Conservation (phyloP, 2,329 filamentous ascomycete genomes). For the Nectriaceae sp. region DNA sequence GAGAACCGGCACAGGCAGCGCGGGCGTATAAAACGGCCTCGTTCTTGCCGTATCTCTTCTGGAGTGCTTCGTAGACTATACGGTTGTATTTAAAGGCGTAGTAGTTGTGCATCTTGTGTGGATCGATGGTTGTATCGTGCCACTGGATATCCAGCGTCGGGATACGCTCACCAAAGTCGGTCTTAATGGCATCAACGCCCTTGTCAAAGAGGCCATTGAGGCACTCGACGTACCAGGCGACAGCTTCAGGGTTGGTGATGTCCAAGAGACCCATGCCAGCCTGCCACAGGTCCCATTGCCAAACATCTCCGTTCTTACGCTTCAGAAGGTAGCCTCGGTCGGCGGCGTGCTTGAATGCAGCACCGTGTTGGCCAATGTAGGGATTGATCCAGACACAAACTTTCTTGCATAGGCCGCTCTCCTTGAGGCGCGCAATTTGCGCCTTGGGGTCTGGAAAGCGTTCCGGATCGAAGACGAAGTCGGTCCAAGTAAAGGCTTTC, state of each 20-base stretch:
- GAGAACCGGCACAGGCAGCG: conserved; percentile 66
- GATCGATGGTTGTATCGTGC: conserved; percentile 59
- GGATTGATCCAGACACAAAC: conserved; percentile 79
- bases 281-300: conserved; percentile 79
- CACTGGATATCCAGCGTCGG: conserved; percentile 66
- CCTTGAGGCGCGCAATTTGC: conserved; percentile 65
- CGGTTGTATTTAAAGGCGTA: conserved; percentile 76
- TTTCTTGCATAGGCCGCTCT: conserved; percentile 60
- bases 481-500: conserved; percentile 73
- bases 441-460: conserved; percentile 69
- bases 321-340: conserved; percentile 70
- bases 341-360: conserved; percentile 64
- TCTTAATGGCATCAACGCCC: conserved; percentile 74
- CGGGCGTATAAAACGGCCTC: conserved; percentile 68
- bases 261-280: conserved; percentile 75
- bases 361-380: conserved; percentile 70
- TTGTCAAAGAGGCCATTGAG: conserved; percentile 66
- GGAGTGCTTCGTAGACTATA: conserved; percentile 66
- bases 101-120: conserved; percentile 73
- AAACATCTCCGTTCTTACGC: conserved; percentile 68
- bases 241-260: conserved; percentile 71
- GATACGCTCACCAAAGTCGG: conserved; percentile 74
- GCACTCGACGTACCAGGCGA: conserved; percentile 64
- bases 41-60: conserved; percentile 50
- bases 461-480: conserved; percentile 70